Conservation (phyloP, 345 rosid genomes). For the Eucalyptus caleyi region DNA sequence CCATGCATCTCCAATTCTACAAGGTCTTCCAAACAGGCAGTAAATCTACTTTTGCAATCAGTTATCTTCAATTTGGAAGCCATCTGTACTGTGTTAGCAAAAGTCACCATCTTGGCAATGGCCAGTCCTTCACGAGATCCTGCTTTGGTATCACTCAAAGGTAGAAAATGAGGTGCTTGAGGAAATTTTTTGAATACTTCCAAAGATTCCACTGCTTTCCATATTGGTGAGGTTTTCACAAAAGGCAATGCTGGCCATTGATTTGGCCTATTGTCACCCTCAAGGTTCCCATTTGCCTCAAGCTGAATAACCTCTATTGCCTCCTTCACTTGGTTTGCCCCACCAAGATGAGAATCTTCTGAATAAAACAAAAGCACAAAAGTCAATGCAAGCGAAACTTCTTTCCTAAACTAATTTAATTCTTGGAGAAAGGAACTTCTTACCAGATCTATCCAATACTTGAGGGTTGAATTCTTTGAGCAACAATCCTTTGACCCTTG, state of each 20-base stretch:
- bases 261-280: not conserved
- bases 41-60: not conserved
- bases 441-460: not conserved
- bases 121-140: conserved; percentile 21
- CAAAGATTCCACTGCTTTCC: conserved; percentile 10
- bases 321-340: not conserved
- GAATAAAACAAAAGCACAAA: not conserved
- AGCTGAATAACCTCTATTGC: not conserved
- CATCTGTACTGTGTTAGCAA: conserved; percentile 3
- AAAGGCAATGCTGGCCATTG: not conserved
- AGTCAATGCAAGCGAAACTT: not conserved
- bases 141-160: not conserved
- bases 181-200: conserved; percentile 12
- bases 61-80: conserved; percentile 1
- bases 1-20: conserved; percentile 10
- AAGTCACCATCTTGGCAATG: conserved; percentile 18
- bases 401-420: not conserved
- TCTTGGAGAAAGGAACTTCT: not conserved
- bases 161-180: conserved; percentile 25
- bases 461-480: not conserved
- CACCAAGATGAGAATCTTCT: not conserved
- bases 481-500: not conserved
- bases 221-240: not conserved
- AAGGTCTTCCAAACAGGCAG: conserved; percentile 2
- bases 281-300: not conserved